Conservation (phyloP, 441 rosid genomes). For the Brassica balearica region DNA sequence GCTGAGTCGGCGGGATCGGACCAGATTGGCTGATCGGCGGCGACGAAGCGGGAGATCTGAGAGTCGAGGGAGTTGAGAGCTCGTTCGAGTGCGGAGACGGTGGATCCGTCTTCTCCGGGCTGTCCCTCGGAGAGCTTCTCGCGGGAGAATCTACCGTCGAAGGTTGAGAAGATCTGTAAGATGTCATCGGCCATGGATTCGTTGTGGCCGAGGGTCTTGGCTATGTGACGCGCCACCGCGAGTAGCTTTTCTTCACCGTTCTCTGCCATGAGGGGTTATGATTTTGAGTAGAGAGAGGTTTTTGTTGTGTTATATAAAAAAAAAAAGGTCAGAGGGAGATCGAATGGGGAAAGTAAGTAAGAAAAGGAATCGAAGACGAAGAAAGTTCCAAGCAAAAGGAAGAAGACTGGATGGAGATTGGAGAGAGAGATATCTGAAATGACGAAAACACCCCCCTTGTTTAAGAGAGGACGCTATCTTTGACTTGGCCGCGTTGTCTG, state of each 20-base stretch:
- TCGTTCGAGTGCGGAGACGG: slow-evolving; percentile 56
- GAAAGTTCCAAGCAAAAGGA: slow-evolving; percentile 40
- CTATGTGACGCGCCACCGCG: slow-evolving; percentile 91
- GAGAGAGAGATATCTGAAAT: not conserved
- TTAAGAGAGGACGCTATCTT: slow-evolving; percentile 27
- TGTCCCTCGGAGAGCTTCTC: slow-evolving; percentile 65
- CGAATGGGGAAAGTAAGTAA: slow-evolving; percentile 15
- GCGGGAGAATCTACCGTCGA: slow-evolving; percentile 89
- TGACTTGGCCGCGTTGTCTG: slow-evolving; percentile 45
- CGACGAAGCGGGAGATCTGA: slow-evolving; percentile 79
- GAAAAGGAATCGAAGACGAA: slow-evolving; percentile 31
- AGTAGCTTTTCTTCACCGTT: slow-evolving; percentile 92
- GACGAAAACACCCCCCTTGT: slow-evolving; percentile 31
- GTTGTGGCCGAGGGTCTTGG: slow-evolving; percentile 83
- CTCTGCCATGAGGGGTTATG: slow-evolving; percentile 59
- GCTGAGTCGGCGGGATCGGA: slow-evolving; percentile 80
- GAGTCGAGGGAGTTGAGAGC: slow-evolving; percentile 63
- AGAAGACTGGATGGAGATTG: slow-evolving; percentile 35
- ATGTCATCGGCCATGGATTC: slow-evolving; percentile 86
- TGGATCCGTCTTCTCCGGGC: slow-evolving; percentile 51
- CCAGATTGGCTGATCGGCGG: slow-evolving; percentile 81
- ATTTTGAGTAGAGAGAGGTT: slow-evolving; percentile 11
- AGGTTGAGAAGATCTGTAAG: slow-evolving; percentile 88
- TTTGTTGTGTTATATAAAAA: not conserved
- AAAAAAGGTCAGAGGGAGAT: slow-evolving; percentile 15